Percentiles rank a stretch among this genome's conserved stretches.
These are phyloP conservation scores for Coemansia sp. DNA, from an alignment of 192 early-diverging fungal genomes.

Conservation along the genomic window DNA sequence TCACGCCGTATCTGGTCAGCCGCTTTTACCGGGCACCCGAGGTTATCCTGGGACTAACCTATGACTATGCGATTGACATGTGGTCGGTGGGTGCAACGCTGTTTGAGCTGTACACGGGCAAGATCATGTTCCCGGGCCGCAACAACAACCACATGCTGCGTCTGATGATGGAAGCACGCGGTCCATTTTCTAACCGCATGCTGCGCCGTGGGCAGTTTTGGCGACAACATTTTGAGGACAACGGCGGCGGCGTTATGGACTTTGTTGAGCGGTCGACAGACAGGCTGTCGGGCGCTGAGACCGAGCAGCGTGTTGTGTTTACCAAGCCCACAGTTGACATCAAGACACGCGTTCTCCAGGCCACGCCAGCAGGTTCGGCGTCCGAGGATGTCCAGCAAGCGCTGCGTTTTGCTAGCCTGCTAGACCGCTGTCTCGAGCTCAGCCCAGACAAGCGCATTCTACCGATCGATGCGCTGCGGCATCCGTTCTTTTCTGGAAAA, in stretches of 20 bases:
- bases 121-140: constrained; percentile 90
- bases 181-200: constrained; percentile 81
- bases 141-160: constrained; percentile 97
- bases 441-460: constrained; percentile 89
- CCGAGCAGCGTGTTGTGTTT: constrained; percentile 64
- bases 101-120: constrained; percentile 94
- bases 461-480: constrained; percentile 79
- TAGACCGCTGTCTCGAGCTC: constrained; percentile 80
- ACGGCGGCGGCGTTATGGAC: constrained; percentile 46
- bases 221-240: constrained; percentile 84
- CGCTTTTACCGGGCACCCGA: constrained; percentile 97
- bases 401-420: constrained; percentile 72
- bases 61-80: constrained; percentile 87
- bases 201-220: constrained; percentile 81
- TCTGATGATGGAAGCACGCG: constrained; percentile 92
- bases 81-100: constrained; percentile 95
- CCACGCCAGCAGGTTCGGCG: constrained; percentile 43
- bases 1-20: constrained; percentile 94
- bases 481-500: constrained; percentile 72
- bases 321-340: constrained; percentile 71
- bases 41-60: constrained; percentile 88
- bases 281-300: constrained; percentile 64
- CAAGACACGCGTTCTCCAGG: constrained; percentile 62
- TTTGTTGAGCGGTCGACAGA: constrained; percentile 44
- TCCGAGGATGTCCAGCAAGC: constrained; percentile 51